Evolutionary conservation across 441 rosid species (phyloP).

Genomic region (Pelargonium myrrhifolium): DNA sequence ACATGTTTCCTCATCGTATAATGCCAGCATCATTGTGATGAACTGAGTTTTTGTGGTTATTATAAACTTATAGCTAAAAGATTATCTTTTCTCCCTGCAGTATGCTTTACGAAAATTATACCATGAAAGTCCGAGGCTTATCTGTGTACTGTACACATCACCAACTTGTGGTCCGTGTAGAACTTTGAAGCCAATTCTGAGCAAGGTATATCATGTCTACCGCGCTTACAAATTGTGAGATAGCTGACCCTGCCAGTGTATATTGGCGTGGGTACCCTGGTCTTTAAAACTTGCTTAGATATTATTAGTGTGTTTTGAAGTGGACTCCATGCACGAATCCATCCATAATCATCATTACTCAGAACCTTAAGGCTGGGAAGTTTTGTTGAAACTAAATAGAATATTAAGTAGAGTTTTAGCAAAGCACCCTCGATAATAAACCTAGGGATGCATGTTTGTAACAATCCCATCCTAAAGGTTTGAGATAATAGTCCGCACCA

Average conservation of each 20-base stretch:
- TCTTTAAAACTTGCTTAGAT: background rate
- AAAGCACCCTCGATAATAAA: too few species aligned
- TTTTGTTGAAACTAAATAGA: too few species aligned
- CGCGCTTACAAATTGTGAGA: background rate
- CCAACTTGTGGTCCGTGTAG: slow-evolving; percentile 98
- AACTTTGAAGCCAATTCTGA: slow-evolving; percentile 89
- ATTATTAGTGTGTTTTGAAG: too few species aligned
- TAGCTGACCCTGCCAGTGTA: background rate
- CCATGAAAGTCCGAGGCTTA: slow-evolving; percentile 89
- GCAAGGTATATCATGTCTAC: slow-evolving; percentile 47
- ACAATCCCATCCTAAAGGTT: too few species aligned
- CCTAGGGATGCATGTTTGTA: too few species aligned
- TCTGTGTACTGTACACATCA: slow-evolving; percentile 75
- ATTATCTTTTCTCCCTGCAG: slow-evolving; percentile 29
- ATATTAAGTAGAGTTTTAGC: too few species aligned
- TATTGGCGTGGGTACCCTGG: background rate
- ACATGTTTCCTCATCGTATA: slow-evolving; percentile 9
- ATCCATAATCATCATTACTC: too few species aligned
- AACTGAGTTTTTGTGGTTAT: background rate
- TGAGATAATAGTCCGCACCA: too few species aligned
- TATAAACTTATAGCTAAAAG: slow-evolving; percentile 9
- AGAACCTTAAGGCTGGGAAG: too few species aligned
- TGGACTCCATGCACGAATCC: too few species aligned
- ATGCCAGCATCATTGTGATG: slow-evolving; percentile 8
- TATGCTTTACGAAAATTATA: slow-evolving; percentile 88